Base-by-base conservation (phyloP, 805 yeast genomes). In the Ogataea siamensis region DNA sequence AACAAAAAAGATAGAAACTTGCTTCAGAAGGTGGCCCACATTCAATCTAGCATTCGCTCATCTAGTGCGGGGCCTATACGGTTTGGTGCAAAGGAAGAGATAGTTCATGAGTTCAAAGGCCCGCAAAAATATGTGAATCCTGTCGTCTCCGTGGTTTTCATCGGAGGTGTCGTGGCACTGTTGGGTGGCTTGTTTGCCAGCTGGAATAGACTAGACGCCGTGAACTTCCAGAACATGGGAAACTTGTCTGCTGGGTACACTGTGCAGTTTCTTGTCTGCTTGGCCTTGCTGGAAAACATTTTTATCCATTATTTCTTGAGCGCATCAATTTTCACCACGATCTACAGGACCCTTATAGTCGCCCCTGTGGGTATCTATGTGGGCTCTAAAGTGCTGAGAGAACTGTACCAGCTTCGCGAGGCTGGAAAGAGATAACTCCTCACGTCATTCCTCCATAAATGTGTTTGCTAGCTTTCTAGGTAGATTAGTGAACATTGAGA, bases 371-470 rank as follows among this genome's bases (percentile, higher is more conserved):
- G 80, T 20, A 55, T 83, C 27, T 70, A 72, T 54, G 60, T 78
- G 36, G 93, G 93, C 10, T 70, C 83, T n/a, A 74, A 76, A 49
- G 82, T 80, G 12, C 70, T 86, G 51, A 70, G 81, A 54, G 49
- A 45, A 13, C 27, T 58, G 37, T 49, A 51, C 29, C 34, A 46
- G 24, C 39, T 60, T 22, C 55, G 60, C 68, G 62, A 34, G 10
- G 45, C 49, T 5, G 57, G 58, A 12, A 32, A 47, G 19, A 43
- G 62, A 44, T 32, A 44, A 37, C 7, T 13, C 19, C 25, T 12
- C 31, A 13, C 28, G 22, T 19, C 17, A 13, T 29, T 67, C 76
- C 34, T 64, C 65, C 14, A 62, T 47, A 55, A 71, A 80, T 11
- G 66, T 68, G 51, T 80, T 82, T 17, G 61, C 58, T 17, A 83